phyloP scores from a whole-genome alignment of 2,329 filamentous ascomycete genomes.

The Neofusicoccum parvum region DNA sequence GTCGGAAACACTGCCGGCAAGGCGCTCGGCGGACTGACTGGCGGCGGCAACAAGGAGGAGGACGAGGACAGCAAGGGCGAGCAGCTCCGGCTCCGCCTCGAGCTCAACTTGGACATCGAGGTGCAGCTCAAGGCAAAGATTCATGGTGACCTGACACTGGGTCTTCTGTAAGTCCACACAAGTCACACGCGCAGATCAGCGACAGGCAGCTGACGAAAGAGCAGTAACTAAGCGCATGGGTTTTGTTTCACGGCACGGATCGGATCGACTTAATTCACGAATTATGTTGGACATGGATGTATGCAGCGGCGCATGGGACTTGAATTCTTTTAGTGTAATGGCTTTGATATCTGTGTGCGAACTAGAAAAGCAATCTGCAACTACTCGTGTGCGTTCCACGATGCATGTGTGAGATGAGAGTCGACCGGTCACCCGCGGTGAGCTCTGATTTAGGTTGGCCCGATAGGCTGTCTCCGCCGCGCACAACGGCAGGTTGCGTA shows the following conservation, averaged over 20 bases:
- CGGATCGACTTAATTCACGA: conserved; percentile 6
- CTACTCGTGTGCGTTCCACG: background rate
- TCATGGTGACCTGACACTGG: conserved; percentile 64
- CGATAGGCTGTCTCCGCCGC: conserved; percentile 2
- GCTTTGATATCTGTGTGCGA: background rate
- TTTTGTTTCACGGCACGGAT: background rate
- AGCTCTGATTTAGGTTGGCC: conserved; percentile 6
- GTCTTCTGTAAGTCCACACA: conserved; percentile 49
- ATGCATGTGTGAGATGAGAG: background rate
- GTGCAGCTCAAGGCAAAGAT: conserved; percentile 67
- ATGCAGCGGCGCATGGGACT: conserved; percentile 10
- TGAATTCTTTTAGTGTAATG: conserved; percentile 2
- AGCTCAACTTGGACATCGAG: conserved; percentile 65
- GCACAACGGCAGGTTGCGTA: background rate
- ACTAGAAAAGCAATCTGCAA: conserved; percentile 16
- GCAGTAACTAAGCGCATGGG: conserved; percentile 21
- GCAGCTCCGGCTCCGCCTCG: conserved; percentile 59
- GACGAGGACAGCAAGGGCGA: conserved; percentile 46
- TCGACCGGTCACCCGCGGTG: background rate
- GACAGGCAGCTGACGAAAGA: background rate
- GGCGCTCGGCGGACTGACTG: conserved; percentile 52
- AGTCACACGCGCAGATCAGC: background rate
- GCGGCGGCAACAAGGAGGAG: conserved; percentile 38
- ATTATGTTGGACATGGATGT: conserved; percentile 7
- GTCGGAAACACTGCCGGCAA: conserved; percentile 49